These are phyloP conservation scores for Hagleromyces aurorensis DNA, from an alignment of 805 yeast genomes.

Conservation along the genomic window DNA sequence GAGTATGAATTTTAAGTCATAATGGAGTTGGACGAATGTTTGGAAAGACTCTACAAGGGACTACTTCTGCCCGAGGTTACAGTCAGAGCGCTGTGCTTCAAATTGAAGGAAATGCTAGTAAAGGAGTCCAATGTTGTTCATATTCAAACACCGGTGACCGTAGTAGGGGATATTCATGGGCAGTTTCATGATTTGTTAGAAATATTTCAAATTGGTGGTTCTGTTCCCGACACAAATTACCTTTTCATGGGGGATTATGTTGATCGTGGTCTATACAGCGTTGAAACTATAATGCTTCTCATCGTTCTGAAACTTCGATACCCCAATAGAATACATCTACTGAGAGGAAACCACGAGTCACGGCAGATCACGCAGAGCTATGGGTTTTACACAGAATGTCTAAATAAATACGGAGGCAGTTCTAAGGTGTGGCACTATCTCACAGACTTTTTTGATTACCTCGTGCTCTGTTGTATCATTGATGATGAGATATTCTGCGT, in stretches of 20 bases:
- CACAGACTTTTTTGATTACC: constrained; percentile 87
- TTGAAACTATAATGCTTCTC: constrained; percentile 82
- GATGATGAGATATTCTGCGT: constrained; percentile 88
- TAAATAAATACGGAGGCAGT: constrained; percentile 72
- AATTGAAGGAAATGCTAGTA: constrained; percentile 72
- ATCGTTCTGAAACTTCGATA: constrained; percentile 79
- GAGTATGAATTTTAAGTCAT: no score
- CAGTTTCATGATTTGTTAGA: constrained; percentile 92
- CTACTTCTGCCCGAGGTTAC: constrained; percentile 66
- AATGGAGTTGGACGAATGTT: constrained; percentile 59
- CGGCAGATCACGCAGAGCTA: constrained; percentile 95
- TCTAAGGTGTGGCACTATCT: constrained; percentile 79
- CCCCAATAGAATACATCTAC: constrained; percentile 72
- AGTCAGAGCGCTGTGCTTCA: constrained; percentile 65
- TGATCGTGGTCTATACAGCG: constrained; percentile 88
- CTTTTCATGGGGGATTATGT: constrained; percentile 93
- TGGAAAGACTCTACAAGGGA: constrained; percentile 55
- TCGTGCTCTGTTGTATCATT: constrained; percentile 82
- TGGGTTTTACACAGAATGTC: constrained; percentile 93
- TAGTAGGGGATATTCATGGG: constrained; percentile 97
- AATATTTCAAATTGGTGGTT: constrained; percentile 88
- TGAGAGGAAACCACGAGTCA: constrained; percentile 95
- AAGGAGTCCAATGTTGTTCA: constrained; percentile 83
- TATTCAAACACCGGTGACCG: constrained; percentile 78
- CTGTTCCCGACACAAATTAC: constrained; percentile 88